Evolutionary conservation across 2,329 filamentous ascomycete species (phyloP), one percentile per base, ranked within the genome.

Genomic region (Xylaria sp.): DNA sequence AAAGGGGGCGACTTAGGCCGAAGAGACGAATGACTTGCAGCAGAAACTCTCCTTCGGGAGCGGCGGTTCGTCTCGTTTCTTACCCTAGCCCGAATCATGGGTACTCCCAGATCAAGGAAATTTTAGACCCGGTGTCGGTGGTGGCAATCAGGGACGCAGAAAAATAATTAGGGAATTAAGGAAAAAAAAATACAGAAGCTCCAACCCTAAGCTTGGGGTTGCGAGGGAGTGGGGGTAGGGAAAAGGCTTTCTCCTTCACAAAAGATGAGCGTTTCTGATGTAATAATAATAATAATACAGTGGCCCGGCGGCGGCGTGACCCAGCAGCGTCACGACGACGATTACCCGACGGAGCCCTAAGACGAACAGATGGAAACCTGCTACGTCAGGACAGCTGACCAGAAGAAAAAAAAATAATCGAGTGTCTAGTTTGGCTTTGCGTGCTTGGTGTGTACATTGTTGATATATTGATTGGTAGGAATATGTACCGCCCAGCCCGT

Each of bases 81-180:
- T 42, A 33, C 17, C 15, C 23, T 46, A 40, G 33, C 20, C 56
- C 51, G 61, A 58, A 57, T 68, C 61, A 68, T 57, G 61, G 56
- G 53, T 57, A 6, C 13, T 51, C 38, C 28, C n/a, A n/a, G 42
- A 57, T 33, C 23, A 10, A 33, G 31, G 31, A 46, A 59, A 59
- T 56, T 33, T 46, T 42, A 64, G 60, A 26, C 44, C 65, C 65
- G 65, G 65, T 67, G 65, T 67, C 65, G 65, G 65, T 57, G 65
- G 65, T 57, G 54, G 20, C n/a, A 63, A 40, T 15, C 15, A n/a
- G 13, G 33, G 13, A 15, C 11, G 44, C 6, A 59, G 28, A 15
- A 20, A 23, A 38, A 38, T 38, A 38, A 38, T 9, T 36, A 36
- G 9, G 33, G 36, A 3, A 38, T 38, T 33, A 9, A 33, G 11